phyloP scores from a whole-genome alignment of 2,329 filamentous ascomycete genomes.

The Geosmithia putterillii region DNA sequence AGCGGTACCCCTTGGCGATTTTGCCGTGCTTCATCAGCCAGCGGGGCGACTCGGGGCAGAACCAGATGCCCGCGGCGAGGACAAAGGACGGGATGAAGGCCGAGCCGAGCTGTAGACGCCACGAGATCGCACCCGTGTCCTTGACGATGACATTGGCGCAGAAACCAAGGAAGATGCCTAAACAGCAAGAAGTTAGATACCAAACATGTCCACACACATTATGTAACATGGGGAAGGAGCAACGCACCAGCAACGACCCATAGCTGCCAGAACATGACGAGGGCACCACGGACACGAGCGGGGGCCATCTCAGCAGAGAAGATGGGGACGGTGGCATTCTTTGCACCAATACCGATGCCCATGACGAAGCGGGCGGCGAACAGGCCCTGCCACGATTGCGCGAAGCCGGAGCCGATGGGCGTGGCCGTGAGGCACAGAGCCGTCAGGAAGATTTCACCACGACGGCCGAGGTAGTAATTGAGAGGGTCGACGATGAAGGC shows the following conservation, averaged over 20 bases:
- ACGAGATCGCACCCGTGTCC: slow-evolving; percentile 36
- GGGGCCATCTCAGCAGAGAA: slow-evolving; percentile 63
- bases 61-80: slow-evolving; percentile 40
- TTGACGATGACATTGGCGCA: slow-evolving; percentile 39
- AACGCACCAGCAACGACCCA: slow-evolving; percentile 14
- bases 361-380: slow-evolving; percentile 54
- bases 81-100: slow-evolving; percentile 39
- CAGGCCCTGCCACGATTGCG: slow-evolving; percentile 53
- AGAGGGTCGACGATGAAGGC: slow-evolving; percentile 35
- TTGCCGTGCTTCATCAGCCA: slow-evolving; percentile 53
- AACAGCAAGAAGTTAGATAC: slow-evolving; percentile 15
- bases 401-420: slow-evolving; percentile 45
- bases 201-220: slow-evolving; percentile 12
- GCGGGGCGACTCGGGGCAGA: slow-evolving; percentile 49
- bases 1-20: slow-evolving; percentile 41
- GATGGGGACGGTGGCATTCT: slow-evolving; percentile 53
- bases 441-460: slow-evolving; percentile 55
- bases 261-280: slow-evolving; percentile 66
- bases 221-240: neutral
- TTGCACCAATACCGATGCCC: slow-evolving; percentile 56
- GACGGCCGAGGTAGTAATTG: slow-evolving; percentile 52
- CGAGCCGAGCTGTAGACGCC: slow-evolving; percentile 46
- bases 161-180: slow-evolving; percentile 29
- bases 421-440: slow-evolving; percentile 33
- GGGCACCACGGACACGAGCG: slow-evolving; percentile 51